Base-by-base conservation (phyloP, 768 basidiomycete species). In the Phylloporus arenicola region DNA sequence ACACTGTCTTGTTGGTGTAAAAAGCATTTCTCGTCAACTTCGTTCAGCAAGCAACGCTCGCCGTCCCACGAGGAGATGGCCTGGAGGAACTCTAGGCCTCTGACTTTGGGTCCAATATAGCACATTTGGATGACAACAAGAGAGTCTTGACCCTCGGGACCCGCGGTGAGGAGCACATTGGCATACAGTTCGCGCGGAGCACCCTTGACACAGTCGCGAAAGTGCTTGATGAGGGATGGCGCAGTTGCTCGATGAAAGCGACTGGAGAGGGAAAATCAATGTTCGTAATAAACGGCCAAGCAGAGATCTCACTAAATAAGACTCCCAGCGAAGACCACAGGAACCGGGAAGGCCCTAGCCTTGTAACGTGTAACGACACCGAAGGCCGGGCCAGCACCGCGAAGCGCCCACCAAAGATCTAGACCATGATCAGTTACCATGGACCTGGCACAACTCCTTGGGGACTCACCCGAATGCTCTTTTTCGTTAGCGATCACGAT, bases 61-160 rank as follows among this genome's bases (percentile, higher is more conserved):
- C 92, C 92, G 40, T 88, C 84, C 93, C 93, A 96, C 29, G 85
- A 84, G 6, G 84, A 83, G 56, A 95, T 84, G n/a, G 84, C 79
- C 51, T 92, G 80, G 47, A 89, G 82, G 56, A 89, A 89, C 62
- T 84, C 83, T 3, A 83, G 80, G 0, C 82, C 83, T 56, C 84
- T 80, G 52, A 86, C 81, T 56, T 81, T 79, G 0, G 83, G 74
- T 0, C 93, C 93, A 38, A 90, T 68, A 64, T 85, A 95, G 68
- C 93, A 96, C 71, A 95, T 86, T 65, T 96, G 93, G 45, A 96
- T 82, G 33, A 94, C 88, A 51, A 92, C 80, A 39, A 96, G 80
- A 14, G 89, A 92, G 56, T 89, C 88, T 57, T 87, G 79, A 44
- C 83, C 83, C 10, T 80, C 82, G 4, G 92, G 91, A 7, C 93